These are phyloP conservation scores for Hypoxylon sp. DNA, from an alignment of 2,329 filamentous ascomycete species.

Conservation along the genomic window DNA sequence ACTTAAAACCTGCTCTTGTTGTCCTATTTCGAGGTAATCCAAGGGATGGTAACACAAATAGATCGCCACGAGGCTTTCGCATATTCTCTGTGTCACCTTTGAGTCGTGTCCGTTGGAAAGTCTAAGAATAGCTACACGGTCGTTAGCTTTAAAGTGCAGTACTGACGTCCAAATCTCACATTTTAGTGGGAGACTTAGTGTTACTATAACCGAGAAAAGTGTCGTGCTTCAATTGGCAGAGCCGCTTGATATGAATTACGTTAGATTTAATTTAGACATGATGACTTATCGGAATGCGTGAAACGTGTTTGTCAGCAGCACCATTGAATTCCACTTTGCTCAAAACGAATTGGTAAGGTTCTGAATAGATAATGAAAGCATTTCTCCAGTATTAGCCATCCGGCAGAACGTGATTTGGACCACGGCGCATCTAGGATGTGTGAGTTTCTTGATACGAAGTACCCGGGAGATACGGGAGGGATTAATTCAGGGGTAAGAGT, in stretches of 20 bases:
- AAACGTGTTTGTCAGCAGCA: constrained; percentile 17
- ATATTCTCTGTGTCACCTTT: neutral
- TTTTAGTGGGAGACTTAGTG: neutral
- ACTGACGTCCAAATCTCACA: neutral
- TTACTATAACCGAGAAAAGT: constrained; percentile 10
- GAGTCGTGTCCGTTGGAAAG: neutral
- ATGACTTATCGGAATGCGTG: constrained; percentile 5
- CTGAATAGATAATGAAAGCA: neutral
- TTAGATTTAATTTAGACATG: constrained; percentile 6
- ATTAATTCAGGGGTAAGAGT: constrained; percentile 15
- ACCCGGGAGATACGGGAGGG: neutral
- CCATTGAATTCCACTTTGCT: constrained; percentile 6
- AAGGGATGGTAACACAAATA: neutral
- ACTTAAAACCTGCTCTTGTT: neutral
- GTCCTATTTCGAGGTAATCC: neutral
- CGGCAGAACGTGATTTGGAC: neutral
- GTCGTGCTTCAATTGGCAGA: constrained; percentile 15
- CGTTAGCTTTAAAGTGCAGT: neutral
- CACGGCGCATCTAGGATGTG: too few relatives aligned
- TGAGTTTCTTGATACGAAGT: neutral
- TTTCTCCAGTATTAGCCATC: neutral
- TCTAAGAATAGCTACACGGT: neutral
- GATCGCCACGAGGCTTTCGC: neutral
- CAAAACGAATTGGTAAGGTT: constrained; percentile 3
- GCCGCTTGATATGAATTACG: constrained; percentile 1